phyloP scores from a whole-genome alignment of 805 yeast genomes.

The Yarrowia hollandica region DNA sequence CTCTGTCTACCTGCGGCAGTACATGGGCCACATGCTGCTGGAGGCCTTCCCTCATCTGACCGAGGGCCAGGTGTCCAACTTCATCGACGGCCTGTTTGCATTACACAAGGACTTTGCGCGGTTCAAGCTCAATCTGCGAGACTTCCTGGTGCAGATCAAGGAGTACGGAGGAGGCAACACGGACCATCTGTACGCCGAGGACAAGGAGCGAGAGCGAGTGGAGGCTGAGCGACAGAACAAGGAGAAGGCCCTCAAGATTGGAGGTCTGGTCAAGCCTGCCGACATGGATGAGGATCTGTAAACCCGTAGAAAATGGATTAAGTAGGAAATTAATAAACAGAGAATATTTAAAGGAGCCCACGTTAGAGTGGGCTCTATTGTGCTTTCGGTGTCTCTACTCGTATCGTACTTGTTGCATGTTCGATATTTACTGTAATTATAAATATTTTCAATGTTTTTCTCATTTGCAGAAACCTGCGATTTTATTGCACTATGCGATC shows the following conservation, averaged over 20 bases:
- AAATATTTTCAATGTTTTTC: no score
- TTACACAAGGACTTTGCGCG: constrained; percentile 71
- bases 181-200: constrained; percentile 92
- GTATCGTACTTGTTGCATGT: no score
- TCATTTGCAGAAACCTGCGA: not conserved
- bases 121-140: constrained; percentile 85
- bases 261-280: constrained; percentile 92
- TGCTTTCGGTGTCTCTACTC: no score
- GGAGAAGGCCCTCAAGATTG: constrained; percentile 81
- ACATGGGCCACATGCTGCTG: constrained; percentile 74
- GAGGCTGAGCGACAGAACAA: constrained; percentile 71
- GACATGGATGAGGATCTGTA: constrained; percentile 75
- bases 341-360: no score
- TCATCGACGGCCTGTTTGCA: constrained; percentile 68
- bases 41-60: constrained; percentile 93
- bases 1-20: constrained; percentile 73
- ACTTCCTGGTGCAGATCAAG: constrained; percentile 93
- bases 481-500: not conserved
- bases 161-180: constrained; percentile 89
- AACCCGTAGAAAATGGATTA: not conserved
- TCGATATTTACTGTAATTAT: no score
- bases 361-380: no score
- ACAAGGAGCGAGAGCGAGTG: constrained; percentile 70
- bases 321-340: no score
- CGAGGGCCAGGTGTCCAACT: constrained; percentile 75